Conservation (phyloP, 179 eudicot genomes). For the Amaranthus tricolor region DNA sequence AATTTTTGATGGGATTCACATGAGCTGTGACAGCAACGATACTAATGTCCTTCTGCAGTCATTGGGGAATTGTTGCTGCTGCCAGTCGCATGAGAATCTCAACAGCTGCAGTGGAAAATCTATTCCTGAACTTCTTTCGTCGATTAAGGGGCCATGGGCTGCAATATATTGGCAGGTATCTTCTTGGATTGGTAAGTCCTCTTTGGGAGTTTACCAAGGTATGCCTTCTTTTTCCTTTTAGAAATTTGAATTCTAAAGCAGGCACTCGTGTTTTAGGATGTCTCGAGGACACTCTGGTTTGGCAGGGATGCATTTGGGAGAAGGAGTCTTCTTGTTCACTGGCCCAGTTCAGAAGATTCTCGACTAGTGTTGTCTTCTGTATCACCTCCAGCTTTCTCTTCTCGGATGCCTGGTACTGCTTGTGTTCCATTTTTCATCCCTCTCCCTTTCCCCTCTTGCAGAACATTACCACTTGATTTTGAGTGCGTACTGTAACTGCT, state of each 20-base stretch:
- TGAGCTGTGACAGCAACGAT: conserved; percentile 65
- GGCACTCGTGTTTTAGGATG: conserved; percentile 38
- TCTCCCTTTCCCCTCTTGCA: background rate
- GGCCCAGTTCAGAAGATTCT: conserved; percentile 68
- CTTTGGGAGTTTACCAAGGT: conserved; percentile 10
- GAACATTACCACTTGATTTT: background rate
- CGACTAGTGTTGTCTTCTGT: conserved; percentile 83
- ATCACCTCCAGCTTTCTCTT: conserved; percentile 45
- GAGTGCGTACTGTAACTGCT: background rate
- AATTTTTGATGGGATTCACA: conserved; percentile 74
- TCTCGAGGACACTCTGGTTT: conserved; percentile 78
- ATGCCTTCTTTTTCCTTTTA: background rate
- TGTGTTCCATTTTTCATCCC: background rate
- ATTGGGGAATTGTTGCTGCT: conserved; percentile 55
- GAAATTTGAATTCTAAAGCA: conserved; percentile 4
- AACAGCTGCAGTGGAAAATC: conserved; percentile 34
- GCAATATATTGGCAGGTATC: conserved; percentile 98
- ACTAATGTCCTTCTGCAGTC: conserved; percentile 64
- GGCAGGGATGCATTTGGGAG: conserved; percentile 97
- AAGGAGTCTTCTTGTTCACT: conserved; percentile 93
- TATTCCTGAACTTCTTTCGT: conserved; percentile 75
- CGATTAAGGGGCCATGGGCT: conserved; percentile 96
- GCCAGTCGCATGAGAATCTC: conserved; percentile 39
- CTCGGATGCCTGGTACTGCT: conserved; percentile 31
- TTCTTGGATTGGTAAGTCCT: conserved; percentile 63